phyloP scores from a whole-genome alignment of 306 rosid genomes.

The Neltuma alba region DNA sequence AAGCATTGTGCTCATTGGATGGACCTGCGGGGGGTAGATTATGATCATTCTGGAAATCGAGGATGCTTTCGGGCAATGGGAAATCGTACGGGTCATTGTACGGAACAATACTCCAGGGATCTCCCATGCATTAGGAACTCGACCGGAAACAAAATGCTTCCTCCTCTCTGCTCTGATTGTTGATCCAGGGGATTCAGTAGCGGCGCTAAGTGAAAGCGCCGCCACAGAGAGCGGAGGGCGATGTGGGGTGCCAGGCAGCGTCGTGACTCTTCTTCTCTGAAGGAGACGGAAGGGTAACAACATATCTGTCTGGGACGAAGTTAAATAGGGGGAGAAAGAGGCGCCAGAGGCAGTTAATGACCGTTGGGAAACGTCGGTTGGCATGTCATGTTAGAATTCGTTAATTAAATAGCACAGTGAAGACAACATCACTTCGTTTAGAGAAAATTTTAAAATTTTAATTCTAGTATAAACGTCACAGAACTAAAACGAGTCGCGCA shows the following conservation, averaged over 20 bases:
- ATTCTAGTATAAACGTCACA: neutral
- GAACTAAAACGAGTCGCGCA: neutral
- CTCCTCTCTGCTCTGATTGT: neutral
- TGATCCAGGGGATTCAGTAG: neutral
- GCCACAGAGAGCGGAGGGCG: constrained; percentile 11
- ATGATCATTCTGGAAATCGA: constrained; percentile 24
- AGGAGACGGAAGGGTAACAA: neutral
- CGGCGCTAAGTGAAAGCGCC: constrained; percentile 45
- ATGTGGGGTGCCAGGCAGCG: neutral
- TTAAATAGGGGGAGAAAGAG: constrained; percentile 4
- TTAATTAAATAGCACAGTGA: neutral
- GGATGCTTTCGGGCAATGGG: neutral
- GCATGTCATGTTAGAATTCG: neutral
- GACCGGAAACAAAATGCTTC: neutral
- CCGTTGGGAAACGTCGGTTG: constrained; percentile 8
- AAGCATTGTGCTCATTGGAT: neutral
- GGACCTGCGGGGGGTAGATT: constrained; percentile 21
- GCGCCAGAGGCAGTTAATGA: constrained; percentile 24
- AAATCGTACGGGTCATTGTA: neutral
- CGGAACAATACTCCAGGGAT: constrained; percentile 26
- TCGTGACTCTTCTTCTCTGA: neutral
- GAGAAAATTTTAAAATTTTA: neutral
- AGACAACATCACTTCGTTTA: neutral
- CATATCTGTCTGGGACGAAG: neutral
- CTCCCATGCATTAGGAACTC: constrained; percentile 39